Base-by-base conservation (phyloP, 192 early-diverging fungal genomes). In the Entomortierella lignicola region DNA sequence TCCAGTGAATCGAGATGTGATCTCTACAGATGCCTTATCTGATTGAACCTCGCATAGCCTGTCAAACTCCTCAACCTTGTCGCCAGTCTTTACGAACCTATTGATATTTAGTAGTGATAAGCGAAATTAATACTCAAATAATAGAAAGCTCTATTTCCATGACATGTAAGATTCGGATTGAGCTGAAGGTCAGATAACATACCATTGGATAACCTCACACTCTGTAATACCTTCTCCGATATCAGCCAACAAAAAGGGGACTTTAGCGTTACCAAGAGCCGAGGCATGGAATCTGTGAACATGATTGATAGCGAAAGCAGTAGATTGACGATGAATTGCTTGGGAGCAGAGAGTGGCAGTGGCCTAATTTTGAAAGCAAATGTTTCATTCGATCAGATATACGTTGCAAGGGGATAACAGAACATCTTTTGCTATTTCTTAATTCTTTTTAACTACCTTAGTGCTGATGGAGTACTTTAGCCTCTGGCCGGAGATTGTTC, bases 161-260 rank as follows among this genome's bases (percentile, higher is more conserved):
- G 4, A 23, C 15, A 50, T 4, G n/a, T n/a, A n/a, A n/a, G n/a
- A n/a, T n/a, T n/a, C n/a, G n/a, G n/a, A n/a, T n/a, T n/a, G n/a
- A n/a, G 50, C 20, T 12, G 12, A 66, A 18, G 3, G 34, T 31
- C 10, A 47, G 18, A 17, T 54, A 20, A 13, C 15, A 8, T 84
- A 95, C 97, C 97, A 99, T 85, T 99, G 95, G 67, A 97, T 93
- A n/a, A 99, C 82, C 80, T 99, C 96, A 72, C 93, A 95, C 83
- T 99, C 97, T 11, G 95, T 96, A 66, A 98, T 99, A 56, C 98
- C 98, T 81, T 99, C 98, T 47, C 98, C 98, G 75, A 99, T 97
- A 85, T 99, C 98, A 0, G 98, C 98, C 47, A 99, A 84, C 48
- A 93, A 80, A 83, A 95, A 99, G 10, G 95, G 90, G 2, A 93